phyloP scores from a whole-genome alignment of 352 stramenopile species.

The Phytophthora chlamydospora region DNA sequence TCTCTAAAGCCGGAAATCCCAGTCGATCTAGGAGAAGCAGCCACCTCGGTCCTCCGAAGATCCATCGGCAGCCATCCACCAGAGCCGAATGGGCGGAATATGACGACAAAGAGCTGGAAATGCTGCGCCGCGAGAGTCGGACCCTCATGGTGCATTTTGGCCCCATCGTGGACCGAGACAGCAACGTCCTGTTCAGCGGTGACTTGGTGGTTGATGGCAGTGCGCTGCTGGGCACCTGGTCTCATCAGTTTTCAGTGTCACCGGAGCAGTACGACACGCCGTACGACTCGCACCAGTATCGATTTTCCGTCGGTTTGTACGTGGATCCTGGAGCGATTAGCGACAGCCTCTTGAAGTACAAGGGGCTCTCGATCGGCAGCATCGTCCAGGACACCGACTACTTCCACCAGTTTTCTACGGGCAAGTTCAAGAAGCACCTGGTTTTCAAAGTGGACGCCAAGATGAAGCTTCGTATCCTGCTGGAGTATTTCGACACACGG shows the following conservation, averaged over 20 bases:
- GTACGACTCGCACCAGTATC: constrained; percentile 42
- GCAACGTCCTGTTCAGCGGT: constrained; percentile 62
- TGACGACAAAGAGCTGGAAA: constrained; percentile 70
- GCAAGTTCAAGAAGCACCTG: constrained; percentile 72
- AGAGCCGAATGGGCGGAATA: constrained; percentile 69
- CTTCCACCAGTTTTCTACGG: constrained; percentile 65
- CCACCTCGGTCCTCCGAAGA: constrained; percentile 3
- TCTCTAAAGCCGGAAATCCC: constrained; percentile 23
- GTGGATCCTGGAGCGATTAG: constrained; percentile 63
- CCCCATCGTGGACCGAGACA: constrained; percentile 71
- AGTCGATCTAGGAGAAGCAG: constrained; percentile 23
- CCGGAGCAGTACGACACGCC: constrained; percentile 41
- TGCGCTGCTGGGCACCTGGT: constrained; percentile 72
- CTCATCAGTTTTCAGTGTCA: constrained; percentile 58
- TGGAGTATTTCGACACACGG: constrained; percentile 62
- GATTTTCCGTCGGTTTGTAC: constrained; percentile 71
- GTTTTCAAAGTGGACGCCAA: constrained; percentile 68
- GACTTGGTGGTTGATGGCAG: constrained; percentile 63
- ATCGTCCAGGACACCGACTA: constrained; percentile 82
- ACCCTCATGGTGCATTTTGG: constrained; percentile 68
- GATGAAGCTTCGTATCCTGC: constrained; percentile 47
- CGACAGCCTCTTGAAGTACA: constrained; percentile 81
- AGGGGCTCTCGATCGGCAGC: constrained; percentile 77
- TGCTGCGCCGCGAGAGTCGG: constrained; percentile 65
- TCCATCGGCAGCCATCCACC: constrained; percentile 40